A percentile compares a stretch with the other conserved stretches of the same genome.
Evolutionary conservation across 495 filamentous ascomycete genomes (phyloP).

Genomic region (Annulohypoxylon nitens): DNA sequence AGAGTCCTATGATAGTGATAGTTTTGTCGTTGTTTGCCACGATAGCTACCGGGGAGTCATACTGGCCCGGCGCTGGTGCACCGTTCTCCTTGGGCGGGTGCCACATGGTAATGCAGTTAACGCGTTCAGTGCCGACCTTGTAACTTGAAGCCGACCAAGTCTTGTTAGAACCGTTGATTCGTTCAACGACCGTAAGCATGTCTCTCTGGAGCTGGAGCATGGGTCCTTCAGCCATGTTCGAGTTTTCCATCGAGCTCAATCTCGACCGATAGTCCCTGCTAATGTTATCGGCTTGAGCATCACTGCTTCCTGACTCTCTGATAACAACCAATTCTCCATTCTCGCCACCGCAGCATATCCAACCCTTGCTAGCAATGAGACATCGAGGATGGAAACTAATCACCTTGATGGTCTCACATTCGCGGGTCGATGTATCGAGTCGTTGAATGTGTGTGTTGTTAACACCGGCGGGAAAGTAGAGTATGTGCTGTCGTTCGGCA

Average conservation of each 20-base stretch:
- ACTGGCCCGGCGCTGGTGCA: constrained; percentile 50
- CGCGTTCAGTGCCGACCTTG: constrained; percentile 62
- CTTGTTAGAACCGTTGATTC: constrained; percentile 52
- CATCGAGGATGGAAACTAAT: constrained; percentile 88
- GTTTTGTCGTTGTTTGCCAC: constrained; percentile 88
- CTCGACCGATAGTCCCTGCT: constrained; percentile 43
- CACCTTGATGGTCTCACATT: constrained; percentile 79
- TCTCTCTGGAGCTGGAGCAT: constrained; percentile 46
- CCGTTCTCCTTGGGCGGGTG: constrained; percentile 52
- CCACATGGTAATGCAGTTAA: constrained; percentile 71
- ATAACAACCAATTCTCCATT: constrained; percentile 88
- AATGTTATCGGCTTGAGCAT: constrained; percentile 48
- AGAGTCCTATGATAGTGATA: constrained; percentile 80
- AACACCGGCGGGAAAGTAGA: constrained; percentile 84
- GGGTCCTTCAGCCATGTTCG: constrained; percentile 53
- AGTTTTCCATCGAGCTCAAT: constrained; percentile 29
- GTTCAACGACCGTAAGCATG: constrained; percentile 53
- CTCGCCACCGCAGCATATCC: constrained; percentile 90
- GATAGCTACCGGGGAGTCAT: constrained; percentile 61
- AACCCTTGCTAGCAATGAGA: constrained; percentile 84
- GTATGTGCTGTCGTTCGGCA: constrained; percentile 76
- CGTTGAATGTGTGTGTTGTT: constrained; percentile 72
- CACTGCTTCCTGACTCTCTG: constrained; percentile 51
- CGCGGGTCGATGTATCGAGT: constrained; percentile 77
- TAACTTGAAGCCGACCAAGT: constrained; percentile 54